Evolutionary conservation across 1,284 basidiomycete species (phyloP), one percentile per base, ranked within the genome.

Genomic region (Macrocybe sp.): DNA sequence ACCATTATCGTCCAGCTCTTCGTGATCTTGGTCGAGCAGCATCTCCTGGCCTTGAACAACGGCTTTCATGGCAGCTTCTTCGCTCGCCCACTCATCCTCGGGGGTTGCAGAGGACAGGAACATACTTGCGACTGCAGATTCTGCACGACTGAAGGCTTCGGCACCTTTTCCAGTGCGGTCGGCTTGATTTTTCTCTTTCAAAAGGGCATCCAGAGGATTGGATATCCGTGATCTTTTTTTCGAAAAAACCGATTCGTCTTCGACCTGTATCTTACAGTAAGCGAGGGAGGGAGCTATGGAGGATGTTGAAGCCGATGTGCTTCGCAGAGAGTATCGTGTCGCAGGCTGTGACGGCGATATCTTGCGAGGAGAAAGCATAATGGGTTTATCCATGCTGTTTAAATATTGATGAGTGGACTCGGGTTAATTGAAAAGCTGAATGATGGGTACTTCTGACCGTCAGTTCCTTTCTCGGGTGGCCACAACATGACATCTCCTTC

Each of bases 141-240:
- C 74, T 5, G 79, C 79, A 7, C 64, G 66, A 33, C 57, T 68
- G 51, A 73, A 57, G 4, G 73, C 77, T 3, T 70, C 64, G 10
- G 47, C 61, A 33, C 72, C 70, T 22, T 67, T 64, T 5, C 79
- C 76, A n/a, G 58, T 62, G 49, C 69, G 68, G 14, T 77, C 68
- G 14, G 70, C 69, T 6, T 59, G 51, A 28, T 62, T 63, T 56
- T 80, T 81, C 58, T 83, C 80, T 49, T 69, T 74, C 30, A 83
- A 59, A 41, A 84, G 66, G 2, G 65, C 67, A 37, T 71, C 72
- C 30, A 87, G 65, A 4, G 84, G 83, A 52, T 81, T 73, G 28
- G 14, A 43, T 7, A 12, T 28, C 42, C 53, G 22, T 22, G 22
- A 4, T 22, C 22, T 22, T 22, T 22, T 22, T 22, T 4, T 3